Base-by-base conservation (phyloP, 106 monocot genomes). In the Dactylorhiza incarnata region DNA sequence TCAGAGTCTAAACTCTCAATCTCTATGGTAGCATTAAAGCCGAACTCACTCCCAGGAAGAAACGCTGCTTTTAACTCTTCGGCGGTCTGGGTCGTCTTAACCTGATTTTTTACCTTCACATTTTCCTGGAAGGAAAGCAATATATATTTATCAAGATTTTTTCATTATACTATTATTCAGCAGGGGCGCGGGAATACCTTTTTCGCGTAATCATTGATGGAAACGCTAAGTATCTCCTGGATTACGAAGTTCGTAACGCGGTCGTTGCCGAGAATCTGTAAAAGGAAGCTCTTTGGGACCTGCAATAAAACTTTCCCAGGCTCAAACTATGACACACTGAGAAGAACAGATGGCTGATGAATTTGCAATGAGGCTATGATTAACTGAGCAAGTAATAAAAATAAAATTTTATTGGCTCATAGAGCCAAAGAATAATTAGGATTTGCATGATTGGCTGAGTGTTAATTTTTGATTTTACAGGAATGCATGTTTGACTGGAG, bases 161-260 rank as follows among this genome's bases (percentile, higher is more conserved):
- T 52, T 52, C 51, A 52, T 52, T 14, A 52, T 52, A 1, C 1
- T 52, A 52, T 52, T 8, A 52, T 14, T 14, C 8, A 52, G 5
- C 8, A 10, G 51, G 14, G 14, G 45, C 3, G n/a, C 3, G 43
- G 75, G 19, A 10, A 15, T 5, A 76, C 92, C 89, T 89, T 89
- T 76, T 83, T 79, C 16, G 85, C 89, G 26, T 78, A 89, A 43
- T 89, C 86, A 6, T 79, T 77, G 5, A 92, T 75, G 19, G 88
- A 83, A 63, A 71, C 73, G 56, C 86, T 83, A 45, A 92, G 76
- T 68, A 92, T 74, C 79, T 92, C 92, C 83, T 92, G 83, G 45
- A 89, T 89, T 23, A 92, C 74, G 65, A 92, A 92, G 58, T 89
- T 92, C 11, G 86, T 86, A 63, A 89, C 92, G 51, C 89, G 92